Evolutionary conservation across 139 green algal genomes (phyloP), one percentile per base, ranked within the genome.

Genomic region (Chlorella ohadii): DNA sequence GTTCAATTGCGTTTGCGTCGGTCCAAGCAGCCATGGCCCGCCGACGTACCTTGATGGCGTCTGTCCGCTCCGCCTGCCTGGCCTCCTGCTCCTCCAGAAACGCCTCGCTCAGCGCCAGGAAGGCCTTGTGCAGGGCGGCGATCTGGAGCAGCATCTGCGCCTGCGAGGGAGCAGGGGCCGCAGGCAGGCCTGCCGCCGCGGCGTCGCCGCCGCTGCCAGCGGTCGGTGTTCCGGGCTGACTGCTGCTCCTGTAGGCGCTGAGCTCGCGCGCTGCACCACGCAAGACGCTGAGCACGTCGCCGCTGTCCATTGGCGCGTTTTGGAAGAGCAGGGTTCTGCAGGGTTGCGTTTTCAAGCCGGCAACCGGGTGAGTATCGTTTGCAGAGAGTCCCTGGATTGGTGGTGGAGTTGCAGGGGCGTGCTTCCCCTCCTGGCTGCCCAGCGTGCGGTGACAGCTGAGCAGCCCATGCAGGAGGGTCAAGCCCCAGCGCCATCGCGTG

Each of bases 81-180:
- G 31, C 55, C 20, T 81, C 36, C 28, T 71, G 56, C 56, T 86
- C 75, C 36, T 89, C 85, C 36, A 80, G 36, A 28, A 87, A 55
- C 6, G 85, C 85, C 44, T 89, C 85, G 33, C 73, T 84, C 34
- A 89, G 39, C 1, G 85, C 72, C 22, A 89, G 47, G 20, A 89
- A 89, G 2, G 65, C 80, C 34, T 86, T 86, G 73, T 89, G 85
- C 51, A 89, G 22, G 22, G 85, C 85, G 2, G 47, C 66, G 17
- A 86, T 75, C 63, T 88, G 78, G 19, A 83, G 39, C 7, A 79
- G 51, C 15, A 85, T 31, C 34, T 80, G 70, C 15, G n/a, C 22
- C 33, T 72, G 66, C 34, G 65, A 71, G 6, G 55, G 47, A 6
- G 73, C 47, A n/a, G 73, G 31, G 11, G 25, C 44, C 6, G 17